Conservation (phyloP, 1,284 basidiomycete genomes). For the Caloboletus inedulis region DNA sequence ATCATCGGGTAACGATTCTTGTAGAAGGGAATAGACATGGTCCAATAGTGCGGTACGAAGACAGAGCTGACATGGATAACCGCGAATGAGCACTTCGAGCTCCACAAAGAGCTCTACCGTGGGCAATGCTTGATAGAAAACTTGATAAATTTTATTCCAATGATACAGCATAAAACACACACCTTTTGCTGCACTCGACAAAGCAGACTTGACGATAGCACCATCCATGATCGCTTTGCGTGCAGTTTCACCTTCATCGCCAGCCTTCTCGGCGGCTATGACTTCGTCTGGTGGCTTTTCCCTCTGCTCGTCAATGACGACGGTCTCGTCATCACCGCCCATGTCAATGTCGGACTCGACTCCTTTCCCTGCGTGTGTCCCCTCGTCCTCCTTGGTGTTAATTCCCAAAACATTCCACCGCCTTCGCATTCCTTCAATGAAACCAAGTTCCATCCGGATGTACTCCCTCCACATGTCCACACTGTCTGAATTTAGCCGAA, state of each 20-base stretch:
- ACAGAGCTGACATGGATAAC: conserved; percentile 50
- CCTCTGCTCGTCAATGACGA: conserved; percentile 21
- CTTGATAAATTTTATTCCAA: not conserved
- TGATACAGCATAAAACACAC: conserved; percentile 15
- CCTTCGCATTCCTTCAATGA: conserved; percentile 79
- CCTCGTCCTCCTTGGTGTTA: conserved; percentile 30
- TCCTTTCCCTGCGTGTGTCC: conserved; percentile 23
- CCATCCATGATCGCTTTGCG: conserved; percentile 65
- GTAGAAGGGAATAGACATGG: conserved; percentile 51
- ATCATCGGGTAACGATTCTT: conserved; percentile 44
- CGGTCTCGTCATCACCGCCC: conserved; percentile 24
- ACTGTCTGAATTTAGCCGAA: conserved; percentile 72
- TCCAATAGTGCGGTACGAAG: conserved; percentile 51
- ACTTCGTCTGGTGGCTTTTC: conserved; percentile 26
- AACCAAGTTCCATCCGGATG: conserved; percentile 88
- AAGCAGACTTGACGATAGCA: conserved; percentile 67
- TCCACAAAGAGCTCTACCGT: conserved; percentile 56
- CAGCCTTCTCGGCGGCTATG: conserved; percentile 32
- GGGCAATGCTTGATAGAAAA: conserved; percentile 47
- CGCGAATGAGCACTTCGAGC: conserved; percentile 51
- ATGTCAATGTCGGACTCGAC: conserved; percentile 20
- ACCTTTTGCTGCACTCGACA: conserved; percentile 66
- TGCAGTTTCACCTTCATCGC: conserved; percentile 47
- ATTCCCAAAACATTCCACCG: conserved; percentile 82
- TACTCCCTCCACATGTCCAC: conserved; percentile 84